These are phyloP conservation scores for Starmerella floris DNA, from an alignment of 805 yeast species.

Conservation along the genomic window DNA sequence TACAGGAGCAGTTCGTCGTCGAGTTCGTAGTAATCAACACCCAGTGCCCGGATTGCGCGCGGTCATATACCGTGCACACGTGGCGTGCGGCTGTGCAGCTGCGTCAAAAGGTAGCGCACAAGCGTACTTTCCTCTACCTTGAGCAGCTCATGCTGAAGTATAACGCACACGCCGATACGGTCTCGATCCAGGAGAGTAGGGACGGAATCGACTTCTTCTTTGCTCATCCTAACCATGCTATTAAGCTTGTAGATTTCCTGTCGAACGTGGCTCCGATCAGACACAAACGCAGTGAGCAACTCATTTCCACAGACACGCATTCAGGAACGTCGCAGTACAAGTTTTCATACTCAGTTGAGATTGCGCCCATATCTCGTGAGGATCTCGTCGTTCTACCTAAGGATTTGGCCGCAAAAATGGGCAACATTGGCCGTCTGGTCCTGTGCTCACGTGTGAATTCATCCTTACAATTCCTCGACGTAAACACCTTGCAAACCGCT, in stretches of 20 bases:
- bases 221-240: constrained; percentile 76
- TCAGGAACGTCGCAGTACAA: constrained; percentile 78
- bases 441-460: constrained; percentile 71
- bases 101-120: constrained; percentile 89
- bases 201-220: constrained; percentile 91
- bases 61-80: constrained; percentile 80
- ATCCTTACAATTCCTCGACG: constrained; percentile 69
- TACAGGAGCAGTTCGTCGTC: constrained; percentile 85
- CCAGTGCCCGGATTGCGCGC: constrained; percentile 97
- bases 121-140: constrained; percentile 80
- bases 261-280: constrained; percentile 69
- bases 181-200: constrained; percentile 72
- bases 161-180: constrained; percentile 84
- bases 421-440: constrained; percentile 67
- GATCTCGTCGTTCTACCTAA: constrained; percentile 79
- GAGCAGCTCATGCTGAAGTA: constrained; percentile 86
- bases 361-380: constrained; percentile 88
- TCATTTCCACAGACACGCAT: constrained; percentile 78
- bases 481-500: constrained; percentile 59
- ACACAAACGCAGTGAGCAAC: constrained; percentile 71
- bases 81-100: constrained; percentile 96
- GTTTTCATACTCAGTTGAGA: constrained; percentile 78
- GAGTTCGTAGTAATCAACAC: constrained; percentile 87
- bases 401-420: constrained; percentile 64
- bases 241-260: constrained; percentile 81